Conservation (phyloP, 805 yeast species). For the Ogataea dorogensis region DNA sequence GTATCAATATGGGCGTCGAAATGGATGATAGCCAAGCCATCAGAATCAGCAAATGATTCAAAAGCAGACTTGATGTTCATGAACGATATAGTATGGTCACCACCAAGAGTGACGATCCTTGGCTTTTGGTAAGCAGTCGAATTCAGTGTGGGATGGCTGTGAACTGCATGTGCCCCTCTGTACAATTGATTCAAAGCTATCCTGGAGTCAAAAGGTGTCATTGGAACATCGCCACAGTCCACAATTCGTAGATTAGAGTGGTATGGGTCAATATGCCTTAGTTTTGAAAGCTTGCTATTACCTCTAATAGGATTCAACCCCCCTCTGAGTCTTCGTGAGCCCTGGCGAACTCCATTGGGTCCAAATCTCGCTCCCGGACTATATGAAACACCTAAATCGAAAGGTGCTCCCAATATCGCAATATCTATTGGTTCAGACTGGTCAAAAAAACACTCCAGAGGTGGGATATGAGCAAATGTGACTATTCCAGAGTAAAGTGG, state of each 20-base stretch:
- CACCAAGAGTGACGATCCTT: constrained; percentile 51
- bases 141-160: constrained; percentile 33
- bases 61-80: constrained; percentile 48
- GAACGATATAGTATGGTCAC: constrained; percentile 55
- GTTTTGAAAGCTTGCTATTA: constrained; percentile 33
- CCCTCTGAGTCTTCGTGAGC: constrained; percentile 43
- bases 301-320: constrained; percentile 44
- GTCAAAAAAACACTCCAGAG: constrained; percentile 24
- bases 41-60: constrained; percentile 44
- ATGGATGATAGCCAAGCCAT: constrained; percentile 46
- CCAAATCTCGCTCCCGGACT: constrained; percentile 62
- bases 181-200: constrained; percentile 56
- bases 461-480: constrained; percentile 47
- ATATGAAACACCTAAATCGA: constrained; percentile 55
- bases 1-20: constrained; percentile 68
- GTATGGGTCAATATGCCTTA: constrained; percentile 43
- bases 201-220: constrained; percentile 60
- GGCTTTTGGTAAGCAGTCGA: constrained; percentile 24
- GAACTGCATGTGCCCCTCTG: constrained; percentile 50
- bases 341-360: constrained; percentile 47
- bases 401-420: constrained; percentile 45
- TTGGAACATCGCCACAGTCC: constrained; percentile 62
- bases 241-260: constrained; percentile 39
- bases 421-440: constrained; percentile 40
- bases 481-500: constrained; percentile 48